Conservation (phyloP, 768 basidiomycete genomes). For the Floccularia luteovirens region DNA sequence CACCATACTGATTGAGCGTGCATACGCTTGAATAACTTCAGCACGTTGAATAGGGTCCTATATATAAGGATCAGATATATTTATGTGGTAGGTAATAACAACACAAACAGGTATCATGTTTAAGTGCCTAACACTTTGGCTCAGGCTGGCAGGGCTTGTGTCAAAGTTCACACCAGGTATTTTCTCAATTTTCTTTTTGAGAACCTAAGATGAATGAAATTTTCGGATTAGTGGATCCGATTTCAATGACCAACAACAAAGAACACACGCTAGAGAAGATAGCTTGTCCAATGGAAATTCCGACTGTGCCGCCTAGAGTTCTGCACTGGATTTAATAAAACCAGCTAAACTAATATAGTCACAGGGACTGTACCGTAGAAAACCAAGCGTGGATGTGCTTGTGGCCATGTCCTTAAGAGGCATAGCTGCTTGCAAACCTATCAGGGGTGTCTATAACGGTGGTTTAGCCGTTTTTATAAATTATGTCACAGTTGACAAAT, state of each 20-base stretch:
- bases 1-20: slow-evolving; percentile 51
- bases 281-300: slow-evolving; percentile 66
- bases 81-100: neutral
- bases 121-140: slow-evolving; percentile 35
- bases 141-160: slow-evolving; percentile 32
- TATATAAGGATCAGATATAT: neutral
- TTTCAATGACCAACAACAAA: slow-evolving; percentile 2
- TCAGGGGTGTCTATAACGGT: slow-evolving; percentile 45
- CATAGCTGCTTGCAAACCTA: slow-evolving; percentile 82
- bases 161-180: slow-evolving; percentile 28
- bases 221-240: neutral
- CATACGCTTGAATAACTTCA: slow-evolving; percentile 52
- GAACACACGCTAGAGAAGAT: slow-evolving; percentile 53
- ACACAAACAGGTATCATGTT: slow-evolving; percentile 35
- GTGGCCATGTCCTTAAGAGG: slow-evolving; percentile 85
- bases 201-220: slow-evolving; percentile 14
- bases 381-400: slow-evolving; percentile 60
- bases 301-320: slow-evolving; percentile 69
- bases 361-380: slow-evolving; percentile 44
- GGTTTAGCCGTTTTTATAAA: slow-evolving; percentile 1
- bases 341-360: slow-evolving; percentile 3
- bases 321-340: slow-evolving; percentile 20
- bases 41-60: slow-evolving; percentile 43
- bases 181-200: slow-evolving; percentile 25
- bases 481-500: slow-evolving; percentile 5